Evolutionary conservation across 495 filamentous ascomycete species (phyloP).

Genomic region (Penicillium malachiteum): DNA sequence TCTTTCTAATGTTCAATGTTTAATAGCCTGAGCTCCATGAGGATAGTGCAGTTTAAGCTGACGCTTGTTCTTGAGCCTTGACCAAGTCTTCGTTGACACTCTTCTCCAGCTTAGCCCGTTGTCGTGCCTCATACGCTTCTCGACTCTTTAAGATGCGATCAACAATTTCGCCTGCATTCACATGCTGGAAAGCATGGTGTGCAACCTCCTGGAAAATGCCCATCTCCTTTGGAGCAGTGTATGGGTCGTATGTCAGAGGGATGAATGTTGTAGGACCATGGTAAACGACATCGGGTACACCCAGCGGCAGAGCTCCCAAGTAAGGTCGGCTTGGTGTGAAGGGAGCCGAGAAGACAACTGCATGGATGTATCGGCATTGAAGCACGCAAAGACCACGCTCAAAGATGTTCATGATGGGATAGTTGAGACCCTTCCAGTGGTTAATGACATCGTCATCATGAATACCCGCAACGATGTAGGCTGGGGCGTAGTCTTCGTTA

Average conservation of each 20-base stretch:
- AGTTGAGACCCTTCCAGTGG: constrained; percentile 92
- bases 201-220: constrained; percentile 74
- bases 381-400: constrained; percentile 94
- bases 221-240: constrained; percentile 71
- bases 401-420: constrained; percentile 99
- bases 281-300: constrained; percentile 79
- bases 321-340: constrained; percentile 77
- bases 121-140: constrained; percentile 83
- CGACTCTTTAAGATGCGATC: constrained; percentile 81
- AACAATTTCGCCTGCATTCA: constrained; percentile 93
- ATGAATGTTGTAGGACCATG: constrained; percentile 94
- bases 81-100: constrained; percentile 61
- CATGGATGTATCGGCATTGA: constrained; percentile 89
- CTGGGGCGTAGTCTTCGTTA: constrained; percentile 71
- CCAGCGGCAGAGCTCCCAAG: constrained; percentile 70
- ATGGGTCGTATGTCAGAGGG: constrained; percentile 82
- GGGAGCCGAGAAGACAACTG: constrained; percentile 84
- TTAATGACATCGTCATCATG: constrained; percentile 96
- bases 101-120: constrained; percentile 85
- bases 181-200: constrained; percentile 73
- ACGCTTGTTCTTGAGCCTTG: constrained; percentile 35
- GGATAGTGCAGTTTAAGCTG: constrained; percentile 4
- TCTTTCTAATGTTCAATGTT: no score
- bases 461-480: constrained; percentile 85
- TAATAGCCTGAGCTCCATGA: no score